Evolutionary conservation across 306 rosid species (phyloP).

Genomic region (Ormosia emarginata): DNA sequence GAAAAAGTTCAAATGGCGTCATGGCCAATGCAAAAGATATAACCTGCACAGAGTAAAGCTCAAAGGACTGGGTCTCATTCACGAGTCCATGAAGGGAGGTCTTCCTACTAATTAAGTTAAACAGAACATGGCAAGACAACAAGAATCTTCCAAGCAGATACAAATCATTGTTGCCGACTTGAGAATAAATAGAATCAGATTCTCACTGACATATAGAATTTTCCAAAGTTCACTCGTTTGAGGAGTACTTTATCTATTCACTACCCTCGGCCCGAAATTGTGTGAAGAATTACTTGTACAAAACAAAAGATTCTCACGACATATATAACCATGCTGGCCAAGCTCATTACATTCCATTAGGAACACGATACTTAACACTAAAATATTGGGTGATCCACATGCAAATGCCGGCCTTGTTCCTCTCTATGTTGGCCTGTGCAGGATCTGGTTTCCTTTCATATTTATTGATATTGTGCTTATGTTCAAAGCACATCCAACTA

Average conservation of each 20-base stretch:
- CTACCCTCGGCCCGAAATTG: no score
- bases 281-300: no score
- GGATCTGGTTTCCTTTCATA: not conserved
- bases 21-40: not conserved
- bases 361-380: not conserved
- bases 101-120: not conserved
- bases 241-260: no score
- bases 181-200: not conserved
- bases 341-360: not conserved
- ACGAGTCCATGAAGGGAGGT: not conserved
- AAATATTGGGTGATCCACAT: not conserved
- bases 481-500: not conserved
- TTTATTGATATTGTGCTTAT: not conserved
- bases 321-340: constrained; percentile 7
- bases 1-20: not conserved
- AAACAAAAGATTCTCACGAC: not conserved
- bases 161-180: constrained; percentile 7
- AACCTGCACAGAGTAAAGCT: not conserved
- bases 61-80: not conserved
- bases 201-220: not conserved
- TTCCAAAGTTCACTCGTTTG: no score
- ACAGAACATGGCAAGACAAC: not conserved
- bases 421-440: not conserved
- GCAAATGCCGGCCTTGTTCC: constrained; percentile 8
- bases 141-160: not conserved